Percentiles rank a stretch among this genome's conserved stretches.
Evolutionary conservation across 148 eudicot genomes (phyloP).

Genomic region (Nepenthes gracilis): DNA sequence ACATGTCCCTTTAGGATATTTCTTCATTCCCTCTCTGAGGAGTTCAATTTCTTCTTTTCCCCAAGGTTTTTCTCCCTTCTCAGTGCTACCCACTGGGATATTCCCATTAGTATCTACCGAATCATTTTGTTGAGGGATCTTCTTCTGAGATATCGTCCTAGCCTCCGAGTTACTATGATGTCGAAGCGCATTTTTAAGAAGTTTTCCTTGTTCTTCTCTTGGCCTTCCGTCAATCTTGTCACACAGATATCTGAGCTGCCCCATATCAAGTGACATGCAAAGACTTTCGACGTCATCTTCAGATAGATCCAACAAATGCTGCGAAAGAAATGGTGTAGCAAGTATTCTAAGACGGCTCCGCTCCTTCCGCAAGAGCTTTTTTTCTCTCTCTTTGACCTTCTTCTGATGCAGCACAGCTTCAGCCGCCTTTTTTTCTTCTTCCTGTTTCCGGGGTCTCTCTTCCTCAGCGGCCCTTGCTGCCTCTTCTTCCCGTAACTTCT

Average conservation of each 20-base stretch:
- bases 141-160: conserved; percentile 15
- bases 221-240: conserved; percentile 51
- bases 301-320: conserved; percentile 35
- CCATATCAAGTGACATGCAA: conserved; percentile 60
- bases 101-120: conserved; percentile 27
- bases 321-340: conserved; percentile 37
- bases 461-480: conserved; percentile 72
- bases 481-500: conserved; percentile 85
- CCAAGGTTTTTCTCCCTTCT: conserved; percentile 87
- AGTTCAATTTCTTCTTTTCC: conserved; percentile 82
- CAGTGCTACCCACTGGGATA: conserved; percentile 20
- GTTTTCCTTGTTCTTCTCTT: conserved; percentile 36
- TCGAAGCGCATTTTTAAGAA: conserved; percentile 41
- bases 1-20: conserved; percentile 92
- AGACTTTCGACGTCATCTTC: conserved; percentile 66
- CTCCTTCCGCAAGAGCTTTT: conserved; percentile 84
- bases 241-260: conserved; percentile 49
- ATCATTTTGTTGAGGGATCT: conserved; percentile 34
- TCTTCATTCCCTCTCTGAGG: conserved; percentile 67
- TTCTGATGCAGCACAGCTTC: conserved; percentile 67
- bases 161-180: conserved; percentile 24
- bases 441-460: conserved; percentile 58
- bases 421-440: conserved; percentile 71
- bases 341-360: conserved; percentile 68
- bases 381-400: conserved; percentile 80